Conservation (phyloP, 805 yeast species). For the Lachancea kluyveri region DNA sequence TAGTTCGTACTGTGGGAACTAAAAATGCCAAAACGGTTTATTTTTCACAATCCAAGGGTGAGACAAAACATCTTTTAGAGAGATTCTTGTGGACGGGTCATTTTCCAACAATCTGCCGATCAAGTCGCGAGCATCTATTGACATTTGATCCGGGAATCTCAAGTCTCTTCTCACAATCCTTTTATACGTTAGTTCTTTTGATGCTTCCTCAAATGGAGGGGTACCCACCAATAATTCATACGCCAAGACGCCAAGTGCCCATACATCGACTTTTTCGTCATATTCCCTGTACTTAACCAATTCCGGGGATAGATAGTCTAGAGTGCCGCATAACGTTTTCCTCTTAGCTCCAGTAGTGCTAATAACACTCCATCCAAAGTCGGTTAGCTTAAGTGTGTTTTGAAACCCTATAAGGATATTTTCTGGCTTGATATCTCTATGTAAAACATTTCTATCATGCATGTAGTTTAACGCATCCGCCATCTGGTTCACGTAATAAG, state of each 20-base stretch:
- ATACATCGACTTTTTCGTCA: slow-evolving; percentile 72
- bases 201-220: slow-evolving; percentile 88
- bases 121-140: slow-evolving; percentile 71
- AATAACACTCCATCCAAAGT: slow-evolving; percentile 90
- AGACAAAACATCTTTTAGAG: slow-evolving; percentile 50
- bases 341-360: slow-evolving; percentile 55
- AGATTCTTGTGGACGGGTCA: slow-evolving; percentile 61
- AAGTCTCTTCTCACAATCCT: slow-evolving; percentile 76
- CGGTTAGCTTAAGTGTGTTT: slow-evolving; percentile 77
- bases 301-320: slow-evolving; percentile 93
- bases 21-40: slow-evolving; percentile 59
- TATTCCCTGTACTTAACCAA: slow-evolving; percentile 82
- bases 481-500: slow-evolving; percentile 76
- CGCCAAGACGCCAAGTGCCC: slow-evolving; percentile 87
- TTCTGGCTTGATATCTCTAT: slow-evolving; percentile 92
- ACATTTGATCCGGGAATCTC: slow-evolving; percentile 62
- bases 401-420: slow-evolving; percentile 74
- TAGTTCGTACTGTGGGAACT: slow-evolving; percentile 8
- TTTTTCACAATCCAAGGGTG: slow-evolving; percentile 86
- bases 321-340: slow-evolving; percentile 87
- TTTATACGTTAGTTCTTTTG: slow-evolving; percentile 71
- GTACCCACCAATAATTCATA: slow-evolving; percentile 82
- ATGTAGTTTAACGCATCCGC: slow-evolving; percentile 72
- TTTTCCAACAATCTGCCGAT: slow-evolving; percentile 57
- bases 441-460: slow-evolving; percentile 76